Evolutionary conservation across 1,139 yeast species (phyloP).

Genomic region (Candida dubliniensis): DNA sequence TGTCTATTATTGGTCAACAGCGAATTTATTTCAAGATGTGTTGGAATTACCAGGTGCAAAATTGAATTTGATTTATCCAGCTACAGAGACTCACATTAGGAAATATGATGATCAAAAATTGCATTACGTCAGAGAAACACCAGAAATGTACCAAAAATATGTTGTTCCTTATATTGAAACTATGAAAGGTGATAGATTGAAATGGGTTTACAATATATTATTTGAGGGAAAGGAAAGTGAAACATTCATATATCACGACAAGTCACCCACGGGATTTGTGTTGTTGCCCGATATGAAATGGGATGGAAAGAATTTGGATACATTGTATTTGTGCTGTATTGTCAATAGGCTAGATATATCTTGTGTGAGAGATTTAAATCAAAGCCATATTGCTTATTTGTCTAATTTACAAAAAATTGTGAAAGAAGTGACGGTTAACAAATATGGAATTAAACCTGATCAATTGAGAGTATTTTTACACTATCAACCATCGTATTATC

Average conservation of each 20-base stretch:
- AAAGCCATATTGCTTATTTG: constrained; percentile 59
- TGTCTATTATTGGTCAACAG: constrained; percentile 79
- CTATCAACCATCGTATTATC: constrained; percentile 95
- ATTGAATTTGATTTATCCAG: constrained; percentile 81
- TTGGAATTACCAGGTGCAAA: constrained; percentile 61
- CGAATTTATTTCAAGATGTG: constrained; percentile 49
- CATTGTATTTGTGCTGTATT: constrained; percentile 77
- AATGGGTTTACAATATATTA: constrained; percentile 90
- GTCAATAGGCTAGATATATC: constrained; percentile 71
- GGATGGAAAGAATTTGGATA: constrained; percentile 73
- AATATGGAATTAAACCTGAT: constrained; percentile 36
- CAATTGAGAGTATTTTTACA: constrained; percentile 76
- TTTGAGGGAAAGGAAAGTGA: constrained; percentile 85
- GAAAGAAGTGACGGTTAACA: constrained; percentile 45
- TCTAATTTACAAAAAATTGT: constrained; percentile 45
- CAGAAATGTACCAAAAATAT: constrained; percentile 59
- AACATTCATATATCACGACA: constrained; percentile 62
- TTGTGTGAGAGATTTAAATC: constrained; percentile 72
- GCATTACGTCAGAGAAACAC: constrained; percentile 76
- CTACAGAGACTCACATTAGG: constrained; percentile 78
- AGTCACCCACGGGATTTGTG: constrained; percentile 59
- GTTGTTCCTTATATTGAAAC: constrained; percentile 77
- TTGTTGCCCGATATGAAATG: constrained; percentile 86
- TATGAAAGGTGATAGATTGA: constrained; percentile 73
- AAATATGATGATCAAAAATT: constrained; percentile 62